phyloP scores from a whole-genome alignment of 1,139 yeast species.

The Meyerozyma sp. region DNA sequence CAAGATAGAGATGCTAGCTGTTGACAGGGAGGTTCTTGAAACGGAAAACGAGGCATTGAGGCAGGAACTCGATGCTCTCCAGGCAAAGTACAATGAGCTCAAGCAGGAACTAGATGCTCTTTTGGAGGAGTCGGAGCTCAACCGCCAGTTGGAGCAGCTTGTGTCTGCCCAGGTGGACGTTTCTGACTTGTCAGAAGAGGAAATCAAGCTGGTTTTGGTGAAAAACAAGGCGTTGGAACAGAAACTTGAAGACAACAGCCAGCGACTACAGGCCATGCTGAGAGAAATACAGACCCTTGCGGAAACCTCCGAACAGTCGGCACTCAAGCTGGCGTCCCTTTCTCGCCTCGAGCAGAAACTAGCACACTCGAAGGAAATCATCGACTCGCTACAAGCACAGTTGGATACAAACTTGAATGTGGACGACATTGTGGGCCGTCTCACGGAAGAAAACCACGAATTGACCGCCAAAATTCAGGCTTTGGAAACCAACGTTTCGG shows the following conservation, averaged over 20 bases:
- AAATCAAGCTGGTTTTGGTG: constrained; percentile 16
- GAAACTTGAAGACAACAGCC: constrained; percentile 16
- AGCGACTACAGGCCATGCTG: constrained; percentile 18
- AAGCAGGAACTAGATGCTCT: constrained; percentile 35
- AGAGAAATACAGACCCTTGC: constrained; percentile 9
- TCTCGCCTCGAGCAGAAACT: constrained; percentile 22
- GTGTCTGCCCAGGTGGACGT: constrained; percentile 16
- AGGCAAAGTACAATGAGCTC: constrained; percentile 31
- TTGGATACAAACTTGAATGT: constrained; percentile 39
- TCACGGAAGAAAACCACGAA: constrained; percentile 51
- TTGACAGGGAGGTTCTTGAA: constrained; percentile 51
- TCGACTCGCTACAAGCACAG: constrained; percentile 40
- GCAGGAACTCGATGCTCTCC: constrained; percentile 22
- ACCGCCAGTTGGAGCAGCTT: constrained; percentile 35
- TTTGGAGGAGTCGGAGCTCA: constrained; percentile 43
- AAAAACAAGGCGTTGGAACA: constrained; percentile 25
- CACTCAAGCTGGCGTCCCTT: background rate
- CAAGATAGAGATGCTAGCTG: constrained; percentile 42
- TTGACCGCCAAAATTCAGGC: constrained; percentile 32
- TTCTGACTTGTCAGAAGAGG: constrained; percentile 10
- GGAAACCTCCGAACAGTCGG: constrained; percentile 10
- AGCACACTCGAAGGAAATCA: constrained; percentile 31
- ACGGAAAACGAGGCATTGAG: constrained; percentile 34
- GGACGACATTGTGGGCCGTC: constrained; percentile 47
- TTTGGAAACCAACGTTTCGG: constrained; percentile 42